Conservation (phyloP, 2,329 filamentous ascomycete species). For the Massarina eburnea region DNA sequence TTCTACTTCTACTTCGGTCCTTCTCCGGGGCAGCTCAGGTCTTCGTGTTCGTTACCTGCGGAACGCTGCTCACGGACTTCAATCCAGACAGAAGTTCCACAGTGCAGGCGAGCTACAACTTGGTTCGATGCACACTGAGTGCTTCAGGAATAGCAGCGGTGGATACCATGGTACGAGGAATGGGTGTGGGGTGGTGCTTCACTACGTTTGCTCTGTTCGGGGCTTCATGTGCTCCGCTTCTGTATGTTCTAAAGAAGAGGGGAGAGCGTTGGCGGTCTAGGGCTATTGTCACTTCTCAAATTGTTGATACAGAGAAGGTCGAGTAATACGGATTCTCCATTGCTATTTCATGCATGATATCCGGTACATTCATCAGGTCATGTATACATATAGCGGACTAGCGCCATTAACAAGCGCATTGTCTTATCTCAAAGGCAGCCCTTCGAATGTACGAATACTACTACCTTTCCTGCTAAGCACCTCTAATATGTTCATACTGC, state of each 20-base stretch:
- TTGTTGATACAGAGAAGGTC: conserved; percentile 29
- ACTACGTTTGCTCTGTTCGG: background rate
- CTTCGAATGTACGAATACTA: no score
- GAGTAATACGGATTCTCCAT: no score
- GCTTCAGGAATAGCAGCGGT: background rate
- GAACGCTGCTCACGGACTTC: conserved; percentile 3
- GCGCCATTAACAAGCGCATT: no score
- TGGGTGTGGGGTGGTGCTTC: conserved; percentile 2
- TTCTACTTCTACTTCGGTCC: background rate
- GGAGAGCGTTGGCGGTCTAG: background rate
- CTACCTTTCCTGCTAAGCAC: no score
- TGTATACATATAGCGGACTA: no score
- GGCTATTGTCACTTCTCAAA: no score
- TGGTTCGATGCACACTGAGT: background rate
- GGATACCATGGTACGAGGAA: conserved; percentile 1
- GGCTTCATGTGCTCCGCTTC: background rate
- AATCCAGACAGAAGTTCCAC: conserved; percentile 1
- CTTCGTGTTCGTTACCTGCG: conserved; percentile 1
- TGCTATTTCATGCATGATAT: no score
- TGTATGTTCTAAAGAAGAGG: background rate
- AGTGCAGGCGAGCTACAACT: conserved; percentile 1
- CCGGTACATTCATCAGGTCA: no score
- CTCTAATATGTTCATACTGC: no score
- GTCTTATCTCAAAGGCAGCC: no score
- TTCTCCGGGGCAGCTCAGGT: background rate